These are phyloP conservation scores for Cutaneotrichosporon mucoides DNA, from an alignment of 1,284 basidiomycete genomes.

Conservation along the genomic window DNA sequence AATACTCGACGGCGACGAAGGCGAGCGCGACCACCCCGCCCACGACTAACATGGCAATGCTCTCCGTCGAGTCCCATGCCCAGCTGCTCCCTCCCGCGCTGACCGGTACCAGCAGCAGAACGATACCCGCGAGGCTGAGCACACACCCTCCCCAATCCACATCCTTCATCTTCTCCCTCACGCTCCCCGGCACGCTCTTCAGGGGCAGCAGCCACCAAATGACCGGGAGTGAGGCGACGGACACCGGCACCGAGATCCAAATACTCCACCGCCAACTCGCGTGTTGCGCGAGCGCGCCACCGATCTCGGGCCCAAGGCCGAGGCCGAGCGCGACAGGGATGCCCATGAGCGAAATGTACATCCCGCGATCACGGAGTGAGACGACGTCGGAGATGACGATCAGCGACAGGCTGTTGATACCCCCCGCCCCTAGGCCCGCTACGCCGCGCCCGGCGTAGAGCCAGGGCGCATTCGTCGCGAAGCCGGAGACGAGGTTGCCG, in stretches of 20 bases:
- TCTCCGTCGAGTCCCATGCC: constrained; percentile 20
- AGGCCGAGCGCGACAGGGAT: constrained; percentile 29
- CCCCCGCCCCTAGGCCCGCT: constrained; percentile 50
- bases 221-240: constrained; percentile 24
- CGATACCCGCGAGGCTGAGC: constrained; percentile 25
- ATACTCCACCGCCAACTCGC: constrained; percentile 32
- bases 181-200: constrained; percentile 21
- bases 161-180: constrained; percentile 24
- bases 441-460: constrained; percentile 43
- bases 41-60: constrained; percentile 25
- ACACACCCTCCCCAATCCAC: constrained; percentile 35
- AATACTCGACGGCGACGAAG: constrained; percentile 24
- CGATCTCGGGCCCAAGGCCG: constrained; percentile 30
- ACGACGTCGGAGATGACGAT: constrained; percentile 50
- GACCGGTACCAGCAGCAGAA: constrained; percentile 29
- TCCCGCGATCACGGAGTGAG: constrained; percentile 45
- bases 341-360: constrained; percentile 41
- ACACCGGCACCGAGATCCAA: constrained; percentile 28
- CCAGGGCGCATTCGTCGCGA: constrained; percentile 30
- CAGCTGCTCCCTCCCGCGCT: constrained; percentile 26
- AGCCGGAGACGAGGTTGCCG: constrained; percentile 35
- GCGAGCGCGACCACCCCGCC: constrained; percentile 14
- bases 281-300: constrained; percentile 28
- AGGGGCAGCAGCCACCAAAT: constrained; percentile 32
- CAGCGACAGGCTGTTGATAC: constrained; percentile 45